Base-by-base conservation (phyloP, 2,329 filamentous ascomycete genomes). In the Cladosporium sp. region DNA sequence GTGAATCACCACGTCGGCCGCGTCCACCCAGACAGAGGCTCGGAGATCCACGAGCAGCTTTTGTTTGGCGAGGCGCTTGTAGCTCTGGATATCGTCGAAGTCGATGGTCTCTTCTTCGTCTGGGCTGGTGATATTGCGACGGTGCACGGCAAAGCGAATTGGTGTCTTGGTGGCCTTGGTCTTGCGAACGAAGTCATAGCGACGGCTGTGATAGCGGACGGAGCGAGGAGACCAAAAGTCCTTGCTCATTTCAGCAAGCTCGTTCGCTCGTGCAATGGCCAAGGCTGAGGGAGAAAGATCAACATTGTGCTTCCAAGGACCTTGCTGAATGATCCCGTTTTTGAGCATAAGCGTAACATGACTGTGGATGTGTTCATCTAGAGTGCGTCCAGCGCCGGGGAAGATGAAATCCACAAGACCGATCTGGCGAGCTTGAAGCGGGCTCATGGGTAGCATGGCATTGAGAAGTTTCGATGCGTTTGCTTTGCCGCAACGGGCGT, bases 181-280 rank as follows among this genome's bases (percentile, higher is more conserved):
- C 55, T 72, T 73, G 40, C 70, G 62, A 1, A 73, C 69, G 53
- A 72, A 73, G 52, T 67, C 65, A 27, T 60, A 60, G 7, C 70
- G 65, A 12, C 70, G 66, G 2, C 55, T 56, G 55, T 72, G 69
- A 46, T 72, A 72, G 12, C 69, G 60, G 11, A 55, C 43, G 4
- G 67, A 60, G 5, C 70, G 60, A 1, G 67, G 54, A 19, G 65
- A 67, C 69, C 69, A 73, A 55, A 72, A 72, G 58, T 73, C 70
- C 41, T 68, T 66, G 32, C 65, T 60, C 69, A 73, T 72, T 52
- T 73, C 65, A 5, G 62, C 65, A 0, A 73, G 62, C 57, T 73
- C 70, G 8, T 58, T 53, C 0, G 66, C 65, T 20, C 70, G 63
- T 2, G 65, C 64, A 3, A 52, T 56, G 1, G 67, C 66, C 5